Base-by-base conservation (phyloP, 2,329 filamentous ascomycete genomes). In the Purpureocillium lavendulum region DNA sequence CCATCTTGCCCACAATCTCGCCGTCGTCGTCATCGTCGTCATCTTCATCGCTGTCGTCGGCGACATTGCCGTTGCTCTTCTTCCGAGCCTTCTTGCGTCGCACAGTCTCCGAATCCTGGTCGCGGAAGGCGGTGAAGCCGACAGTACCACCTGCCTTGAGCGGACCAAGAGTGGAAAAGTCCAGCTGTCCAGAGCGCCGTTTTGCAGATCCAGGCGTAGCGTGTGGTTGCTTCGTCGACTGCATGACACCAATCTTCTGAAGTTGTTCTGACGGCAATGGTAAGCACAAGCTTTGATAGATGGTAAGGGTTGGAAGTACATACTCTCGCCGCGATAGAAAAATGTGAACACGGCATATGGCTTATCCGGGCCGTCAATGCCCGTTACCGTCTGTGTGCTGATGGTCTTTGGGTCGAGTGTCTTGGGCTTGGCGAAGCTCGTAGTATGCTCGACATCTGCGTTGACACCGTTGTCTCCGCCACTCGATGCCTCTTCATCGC, bases 351-450 rank as follows among this genome's bases (percentile, higher is more conserved):
- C 83, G 4, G 92, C 92, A 64, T 95, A 98, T 4, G 94, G 92
- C 63, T 90, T 92, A 46, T 97, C 90, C 15, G 89, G 88, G 0
- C 88, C 87, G 60, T 98, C 92, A 46, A 97, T 94, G 14, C 90
- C 92, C 8, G 92, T 97, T n/a, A 98, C 92, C 0, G 92, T 98
- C 65, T 98, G 92, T 3, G 92, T 98, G 57, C 89, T 97, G 57
- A 98, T 98, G 3, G 87, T 88, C 66, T 96, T 96, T 0, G 90
- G 90, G 65, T 97, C 94, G 39, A 96, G 72, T 2, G 87, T 84
- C 71, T 96, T 97, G 12, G 89, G 90, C 65, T 96, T 94, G 9
- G 90, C 90, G 62, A 97, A 97, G 58, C 89, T 95, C 7, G 92
- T 97, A 2, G 92, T 97, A 59, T 98, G 92, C 63, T 97, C 92